Evolutionary conservation across 1,139 yeast species (phyloP).

Genomic region (Saccharomyces pastorianus): DNA sequence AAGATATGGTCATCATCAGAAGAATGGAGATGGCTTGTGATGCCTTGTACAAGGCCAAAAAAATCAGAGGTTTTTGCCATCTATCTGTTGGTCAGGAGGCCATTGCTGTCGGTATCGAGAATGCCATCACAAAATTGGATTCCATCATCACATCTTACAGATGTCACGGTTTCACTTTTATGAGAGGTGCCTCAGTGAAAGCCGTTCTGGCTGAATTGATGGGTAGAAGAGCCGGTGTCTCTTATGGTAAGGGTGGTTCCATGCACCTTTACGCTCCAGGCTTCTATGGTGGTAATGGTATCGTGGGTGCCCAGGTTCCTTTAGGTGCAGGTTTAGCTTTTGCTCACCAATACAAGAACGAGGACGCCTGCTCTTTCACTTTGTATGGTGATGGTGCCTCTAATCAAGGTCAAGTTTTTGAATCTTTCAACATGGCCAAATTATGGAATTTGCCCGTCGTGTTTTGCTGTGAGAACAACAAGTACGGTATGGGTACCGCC

Average conservation of each 20-base stretch:
- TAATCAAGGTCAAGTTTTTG: constrained; percentile 98
- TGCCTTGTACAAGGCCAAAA: constrained; percentile 95
- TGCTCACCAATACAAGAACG: constrained; percentile 89
- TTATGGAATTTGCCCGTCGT: constrained; percentile 93
- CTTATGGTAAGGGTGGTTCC: constrained; percentile 97
- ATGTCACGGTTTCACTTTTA: constrained; percentile 96
- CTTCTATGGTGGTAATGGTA: constrained; percentile 98
- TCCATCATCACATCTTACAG: constrained; percentile 93
- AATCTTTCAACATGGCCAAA: constrained; percentile 97
- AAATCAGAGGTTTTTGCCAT: constrained; percentile 97
- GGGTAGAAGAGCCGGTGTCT: constrained; percentile 94
- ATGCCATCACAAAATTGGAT: constrained; percentile 78
- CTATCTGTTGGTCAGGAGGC: constrained; percentile 99
- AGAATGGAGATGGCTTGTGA: constrained; percentile 99
- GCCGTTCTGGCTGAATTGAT: constrained; percentile 88
- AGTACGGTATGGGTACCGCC: constrained; percentile 99
- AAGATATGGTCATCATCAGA: constrained; percentile 88
- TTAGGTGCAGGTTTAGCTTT: constrained; percentile 95
- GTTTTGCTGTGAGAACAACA: constrained; percentile 96
- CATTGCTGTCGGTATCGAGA: constrained; percentile 95
- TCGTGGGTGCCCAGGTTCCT: constrained; percentile 98
- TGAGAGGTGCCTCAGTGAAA: constrained; percentile 91
- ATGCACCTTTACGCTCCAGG: constrained; percentile 97
- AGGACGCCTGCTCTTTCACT: constrained; percentile 74
- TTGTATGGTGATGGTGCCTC: constrained; percentile 99